Percentiles rank a stretch among this genome's conserved stretches.
Evolutionary conservation across 108 stramenopile species (phyloP).

Genomic region (Skeletonema grethae): DNA sequence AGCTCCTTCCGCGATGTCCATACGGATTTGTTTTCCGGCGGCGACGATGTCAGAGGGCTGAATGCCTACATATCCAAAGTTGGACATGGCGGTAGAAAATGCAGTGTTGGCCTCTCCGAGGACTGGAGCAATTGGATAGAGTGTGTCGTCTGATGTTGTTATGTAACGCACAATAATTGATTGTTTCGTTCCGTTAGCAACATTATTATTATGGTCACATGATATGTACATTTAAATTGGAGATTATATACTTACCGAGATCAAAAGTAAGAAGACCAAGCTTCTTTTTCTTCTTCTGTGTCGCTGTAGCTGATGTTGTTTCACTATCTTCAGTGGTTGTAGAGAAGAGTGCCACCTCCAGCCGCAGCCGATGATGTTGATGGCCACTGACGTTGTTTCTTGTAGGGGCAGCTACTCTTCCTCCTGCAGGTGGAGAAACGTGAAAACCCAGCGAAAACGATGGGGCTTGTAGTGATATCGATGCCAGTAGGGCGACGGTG

Average conservation of each 20-base stretch:
- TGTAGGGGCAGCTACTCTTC: not conserved
- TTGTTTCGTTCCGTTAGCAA: no score
- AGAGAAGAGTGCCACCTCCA: slow-evolving; percentile 11
- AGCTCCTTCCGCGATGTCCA: slow-evolving; percentile 48
- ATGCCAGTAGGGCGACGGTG: slow-evolving; percentile 25
- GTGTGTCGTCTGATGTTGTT: slow-evolving; percentile 60
- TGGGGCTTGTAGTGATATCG: slow-evolving; percentile 18
- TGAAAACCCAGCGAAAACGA: slow-evolving; percentile 18
- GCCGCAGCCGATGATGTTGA: not conserved
- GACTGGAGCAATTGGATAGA: slow-evolving; percentile 70
- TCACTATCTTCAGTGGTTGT: slow-evolving; percentile 35
- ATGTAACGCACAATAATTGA: no score
- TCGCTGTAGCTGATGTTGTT: slow-evolving; percentile 13
- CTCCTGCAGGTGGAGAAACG: slow-evolving; percentile 8
- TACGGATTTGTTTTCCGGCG: slow-evolving; percentile 71
- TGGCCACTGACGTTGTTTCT: not conserved
- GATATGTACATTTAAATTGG: not conserved
- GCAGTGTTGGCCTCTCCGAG: slow-evolving; percentile 76
- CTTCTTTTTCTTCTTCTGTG: slow-evolving; percentile 22
- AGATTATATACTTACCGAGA: slow-evolving; percentile 18
- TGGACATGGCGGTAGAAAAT: slow-evolving; percentile 81
- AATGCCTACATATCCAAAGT: slow-evolving; percentile 69
- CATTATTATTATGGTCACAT: no score
- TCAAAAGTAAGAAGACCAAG: slow-evolving; percentile 81
- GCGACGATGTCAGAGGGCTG: slow-evolving; percentile 76